Base-by-base conservation (phyloP, 2,329 filamentous ascomycete species). In the Fusarium musae region DNA sequence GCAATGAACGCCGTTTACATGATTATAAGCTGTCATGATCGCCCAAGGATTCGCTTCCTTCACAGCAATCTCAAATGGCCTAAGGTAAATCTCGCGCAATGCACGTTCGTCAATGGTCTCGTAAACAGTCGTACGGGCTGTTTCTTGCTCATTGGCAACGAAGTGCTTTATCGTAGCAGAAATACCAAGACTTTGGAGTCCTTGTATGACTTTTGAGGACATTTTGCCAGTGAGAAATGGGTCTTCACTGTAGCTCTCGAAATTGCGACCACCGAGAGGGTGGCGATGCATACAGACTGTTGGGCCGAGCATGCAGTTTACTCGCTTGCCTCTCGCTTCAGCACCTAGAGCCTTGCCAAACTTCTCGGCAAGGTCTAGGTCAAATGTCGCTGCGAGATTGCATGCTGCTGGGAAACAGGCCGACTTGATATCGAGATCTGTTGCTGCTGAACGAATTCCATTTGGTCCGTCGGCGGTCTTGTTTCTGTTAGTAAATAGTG, bases 231-330 rank as follows among this genome's bases (percentile, higher is more conserved):
- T 79, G 6, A 87, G 79, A 39, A 84, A 80, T 10, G 85, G 85
- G 63, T 87, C 85, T 69, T 87, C 84, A 32, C 82, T 83, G 62
- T 85, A 84, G 50, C 81, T 83, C 69, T 87, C 85, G 66, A 87
- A 87, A 46, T 84, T 84, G 37, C 85, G 82, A 8, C 85, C 85
- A 11, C 85, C 85, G 0, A 87, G 80, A 0, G 85, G 85, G 17
- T 83, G 83, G 9, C 85, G 82, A 44, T 86, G 84, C 42, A 86
- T 86, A 73, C 83, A 87, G 42, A 87, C 84, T 0, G 86, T 88
- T 1, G 93, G 93, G 5, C 92, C 93, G 15, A 95, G 85, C 73
- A 92, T 89, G 21, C 93, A 87, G 75, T 94, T 91, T 13, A 92
- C 87, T 57, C 91, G 92, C 82, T 95, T 95, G 58, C 75, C 78